Evolutionary conservation across 148 eudicot genomes (phyloP).

Genomic region (Rheum nobile): DNA sequence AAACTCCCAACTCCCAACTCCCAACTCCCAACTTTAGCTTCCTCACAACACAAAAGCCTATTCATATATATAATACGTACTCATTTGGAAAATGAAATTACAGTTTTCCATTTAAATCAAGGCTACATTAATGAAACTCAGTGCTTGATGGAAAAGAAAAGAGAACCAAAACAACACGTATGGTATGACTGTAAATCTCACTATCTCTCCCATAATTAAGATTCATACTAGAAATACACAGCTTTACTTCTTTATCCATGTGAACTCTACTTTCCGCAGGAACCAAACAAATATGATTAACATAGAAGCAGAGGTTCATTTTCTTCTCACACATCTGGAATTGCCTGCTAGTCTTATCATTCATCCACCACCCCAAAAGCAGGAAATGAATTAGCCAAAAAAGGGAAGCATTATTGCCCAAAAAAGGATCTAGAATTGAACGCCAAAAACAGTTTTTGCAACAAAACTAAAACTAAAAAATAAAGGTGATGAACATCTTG

Average conservation of each 20-base stretch:
- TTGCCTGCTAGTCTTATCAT: background rate
- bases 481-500: too few relatives aligned
- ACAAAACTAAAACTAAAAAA: background rate
- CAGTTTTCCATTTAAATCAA: too few relatives aligned
- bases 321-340: background rate
- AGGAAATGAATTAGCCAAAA: background rate
- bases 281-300: background rate
- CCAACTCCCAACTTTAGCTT: too few relatives aligned
- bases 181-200: background rate
- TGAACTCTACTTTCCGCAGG: background rate
- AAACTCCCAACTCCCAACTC: too few relatives aligned
- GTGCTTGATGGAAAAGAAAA: background rate
- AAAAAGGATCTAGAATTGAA: background rate
- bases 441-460: background rate
- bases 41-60: too few relatives aligned
- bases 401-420: background rate
- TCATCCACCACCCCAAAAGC: background rate
- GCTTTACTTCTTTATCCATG: background rate
- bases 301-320: background rate
- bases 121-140: too few relatives aligned
- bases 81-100: too few relatives aligned
- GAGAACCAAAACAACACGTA: background rate
- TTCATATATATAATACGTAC: too few relatives aligned
- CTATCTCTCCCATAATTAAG: background rate
- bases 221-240: background rate